Conservation (phyloP, 2,329 filamentous ascomycete species). For the Colletotrichum neosansevieriae region DNA sequence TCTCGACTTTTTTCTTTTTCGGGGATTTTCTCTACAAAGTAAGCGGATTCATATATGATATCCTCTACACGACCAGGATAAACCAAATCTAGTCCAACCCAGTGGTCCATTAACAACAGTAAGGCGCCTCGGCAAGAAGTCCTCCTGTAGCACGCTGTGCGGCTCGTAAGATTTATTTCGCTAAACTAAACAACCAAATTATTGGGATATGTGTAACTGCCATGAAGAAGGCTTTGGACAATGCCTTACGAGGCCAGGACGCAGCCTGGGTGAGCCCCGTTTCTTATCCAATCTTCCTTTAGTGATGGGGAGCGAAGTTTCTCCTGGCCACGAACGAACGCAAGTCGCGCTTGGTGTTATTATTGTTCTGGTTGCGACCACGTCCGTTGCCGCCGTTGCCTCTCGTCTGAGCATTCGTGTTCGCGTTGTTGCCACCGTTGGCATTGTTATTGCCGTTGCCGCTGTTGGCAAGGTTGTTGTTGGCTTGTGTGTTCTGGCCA, state of each 20-base stretch:
- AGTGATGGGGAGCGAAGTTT: constrained; percentile 13
- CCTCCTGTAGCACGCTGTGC: neutral
- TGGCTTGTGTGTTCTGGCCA: constrained; percentile 39
- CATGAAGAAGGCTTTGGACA: neutral
- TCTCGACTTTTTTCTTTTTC: neutral
- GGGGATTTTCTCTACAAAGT: neutral
- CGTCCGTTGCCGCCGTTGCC: constrained; percentile 4
- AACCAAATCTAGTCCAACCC: neutral
- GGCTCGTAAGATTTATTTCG: constrained; percentile 4
- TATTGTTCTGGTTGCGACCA: constrained; percentile 19
- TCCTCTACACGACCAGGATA: neutral
- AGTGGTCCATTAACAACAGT: no score
- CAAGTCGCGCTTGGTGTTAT: constrained; percentile 28
- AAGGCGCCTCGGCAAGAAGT: no score
- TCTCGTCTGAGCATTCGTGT: neutral
- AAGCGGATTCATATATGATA: neutral
- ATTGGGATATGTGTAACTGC: neutral
- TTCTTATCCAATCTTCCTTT: neutral
- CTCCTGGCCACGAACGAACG: constrained; percentile 18
- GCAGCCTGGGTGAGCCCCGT: neutral
- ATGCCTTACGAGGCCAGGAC: neutral
- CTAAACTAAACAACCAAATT: constrained; percentile 21
- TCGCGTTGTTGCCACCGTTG: neutral
- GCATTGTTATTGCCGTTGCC: neutral
- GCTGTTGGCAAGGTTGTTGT: neutral